Evolutionary conservation across 2,329 filamentous ascomycete genomes (phyloP), one percentile per base, ranked within the genome.

Genomic region (Hypoxylon sp.): DNA sequence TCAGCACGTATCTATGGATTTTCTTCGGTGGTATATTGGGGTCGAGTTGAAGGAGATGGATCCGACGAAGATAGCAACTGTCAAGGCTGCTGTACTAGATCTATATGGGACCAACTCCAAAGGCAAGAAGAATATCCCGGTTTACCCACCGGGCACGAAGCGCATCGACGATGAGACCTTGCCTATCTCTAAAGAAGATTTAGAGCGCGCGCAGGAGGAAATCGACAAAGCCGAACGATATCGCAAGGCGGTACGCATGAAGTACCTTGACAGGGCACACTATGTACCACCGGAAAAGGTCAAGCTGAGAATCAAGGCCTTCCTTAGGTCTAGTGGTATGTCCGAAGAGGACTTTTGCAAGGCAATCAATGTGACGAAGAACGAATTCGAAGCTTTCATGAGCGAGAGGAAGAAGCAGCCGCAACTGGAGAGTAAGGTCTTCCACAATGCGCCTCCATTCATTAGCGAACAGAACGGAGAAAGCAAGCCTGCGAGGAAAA

Each of bases 31-130:
- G 1, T 58, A 58, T 29, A 57, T 69, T 13, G 9, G 19, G 4
- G 4, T 2, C 0, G 67, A 60, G 37, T 24, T 63, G 37, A 46
- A 48, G 19, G 63, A 70, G 31, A 67, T 67, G 63, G 67, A 67
- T 17, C 63, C 55, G 9, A 35, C 19, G 14, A 67, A 66, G 59
- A 42, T 53, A 14, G 51, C 55, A 3, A 14, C 35, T 24, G 48
- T 70, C 55, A 70, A 70, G 17, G 67, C 67, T 9, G 67, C 67
- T 14, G 67, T 70, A 4, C 17, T 70, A 3, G 60, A 70, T 26
- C 39, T 66, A 3, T 67, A 70, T 19, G 59, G 58, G 48, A 24
- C 24, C 22, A 70, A 70, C 29, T 70, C 59, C 10, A 67, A 61
- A 31, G 63, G 63, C 46, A 57, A 5, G 51, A 70, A 67, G 29